phyloP scores from a whole-genome alignment of 495 filamentous ascomycete species.

The Aspergillus cavernicola region DNA sequence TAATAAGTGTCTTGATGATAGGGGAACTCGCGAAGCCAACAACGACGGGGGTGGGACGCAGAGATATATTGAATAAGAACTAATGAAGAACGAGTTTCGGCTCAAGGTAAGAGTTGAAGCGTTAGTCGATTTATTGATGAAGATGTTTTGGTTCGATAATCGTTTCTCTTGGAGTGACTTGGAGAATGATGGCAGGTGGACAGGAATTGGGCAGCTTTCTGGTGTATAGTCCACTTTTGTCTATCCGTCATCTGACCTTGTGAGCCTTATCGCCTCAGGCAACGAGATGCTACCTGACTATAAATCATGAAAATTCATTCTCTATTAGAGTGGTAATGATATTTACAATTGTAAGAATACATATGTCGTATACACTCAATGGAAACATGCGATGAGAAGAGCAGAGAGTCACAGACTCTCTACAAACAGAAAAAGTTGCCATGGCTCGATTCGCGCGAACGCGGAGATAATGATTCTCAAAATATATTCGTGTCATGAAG shows the following conservation, averaged over 20 bases:
- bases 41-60: no score
- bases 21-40: no score
- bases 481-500: background rate
- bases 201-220: no score
- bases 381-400: background rate
- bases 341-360: constrained; percentile 8
- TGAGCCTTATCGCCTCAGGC: background rate
- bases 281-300: background rate
- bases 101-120: background rate
- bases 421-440: no score
- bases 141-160: background rate
- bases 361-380: constrained; percentile 4
- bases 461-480: background rate
- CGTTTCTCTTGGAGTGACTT: background rate
- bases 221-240: no score
- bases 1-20: background rate
- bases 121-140: background rate
- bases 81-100: background rate
- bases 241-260: constrained; percentile 2
- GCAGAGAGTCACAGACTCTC: background rate
- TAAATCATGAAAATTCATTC: background rate
- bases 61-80: no score
- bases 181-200: background rate
- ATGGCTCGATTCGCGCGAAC: background rate
- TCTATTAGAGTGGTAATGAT: background rate